These are phyloP conservation scores for Botryotinia convoluta DNA, from an alignment of 2,329 filamentous ascomycete genomes.

Conservation along the genomic window DNA sequence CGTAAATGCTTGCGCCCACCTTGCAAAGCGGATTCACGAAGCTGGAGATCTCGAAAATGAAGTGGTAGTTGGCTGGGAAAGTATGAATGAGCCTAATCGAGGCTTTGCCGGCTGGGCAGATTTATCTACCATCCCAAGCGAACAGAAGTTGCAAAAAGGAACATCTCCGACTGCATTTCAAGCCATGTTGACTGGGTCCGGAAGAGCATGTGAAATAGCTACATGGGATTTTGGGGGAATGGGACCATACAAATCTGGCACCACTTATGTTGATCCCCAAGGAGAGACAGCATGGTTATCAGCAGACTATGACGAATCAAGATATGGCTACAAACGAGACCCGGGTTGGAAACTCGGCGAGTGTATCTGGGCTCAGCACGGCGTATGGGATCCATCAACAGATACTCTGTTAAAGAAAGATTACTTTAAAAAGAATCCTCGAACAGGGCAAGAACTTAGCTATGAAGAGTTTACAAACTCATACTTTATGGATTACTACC, in stretches of 20 bases:
- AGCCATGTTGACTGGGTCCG: constrained; percentile 85
- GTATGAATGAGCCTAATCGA: constrained; percentile 89
- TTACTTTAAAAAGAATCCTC: constrained; percentile 81
- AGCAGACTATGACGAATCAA: constrained; percentile 75
- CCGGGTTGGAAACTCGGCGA: constrained; percentile 88
- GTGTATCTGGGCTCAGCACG: constrained; percentile 95
- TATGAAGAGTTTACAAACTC: constrained; percentile 86
- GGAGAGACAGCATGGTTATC: constrained; percentile 84
- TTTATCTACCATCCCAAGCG: constrained; percentile 74
- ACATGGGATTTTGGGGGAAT: constrained; percentile 93
- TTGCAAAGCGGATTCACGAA: constrained; percentile 82
- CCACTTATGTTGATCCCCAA: constrained; percentile 79
- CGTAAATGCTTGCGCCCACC: constrained; percentile 71
- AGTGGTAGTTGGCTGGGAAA: constrained; percentile 93
- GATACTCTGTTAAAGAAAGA: constrained; percentile 78
- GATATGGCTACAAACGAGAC: constrained; percentile 88
- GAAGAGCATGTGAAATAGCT: constrained; percentile 83
- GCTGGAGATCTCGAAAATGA: constrained; percentile 85
- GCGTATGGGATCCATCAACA: constrained; percentile 81
- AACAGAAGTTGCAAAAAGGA: constrained; percentile 89
- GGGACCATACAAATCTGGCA: constrained; percentile 86
- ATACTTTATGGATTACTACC: constrained; percentile 86
- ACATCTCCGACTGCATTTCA: constrained; percentile 95
- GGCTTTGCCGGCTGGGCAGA: constrained; percentile 83
- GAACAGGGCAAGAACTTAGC: constrained; percentile 69